Conservation (phyloP, 352 stramenopile genomes). For the Pythium insidiosum region DNA sequence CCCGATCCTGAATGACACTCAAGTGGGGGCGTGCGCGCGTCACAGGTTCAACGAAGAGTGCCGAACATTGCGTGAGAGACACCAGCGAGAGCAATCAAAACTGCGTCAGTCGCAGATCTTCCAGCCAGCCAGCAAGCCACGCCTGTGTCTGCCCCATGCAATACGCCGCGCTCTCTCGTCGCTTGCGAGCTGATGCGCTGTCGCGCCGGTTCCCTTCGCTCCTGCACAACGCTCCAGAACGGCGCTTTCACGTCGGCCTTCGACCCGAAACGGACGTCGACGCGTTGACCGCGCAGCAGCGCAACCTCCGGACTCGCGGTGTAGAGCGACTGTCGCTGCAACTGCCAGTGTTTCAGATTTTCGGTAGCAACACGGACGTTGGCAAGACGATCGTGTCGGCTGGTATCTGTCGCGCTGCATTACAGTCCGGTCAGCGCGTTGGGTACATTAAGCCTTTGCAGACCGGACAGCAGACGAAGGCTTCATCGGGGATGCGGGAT, state of each 20-base stretch:
- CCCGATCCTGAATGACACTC: too few species aligned
- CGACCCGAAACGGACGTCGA: conserved; percentile 21
- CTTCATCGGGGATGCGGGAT: conserved; percentile 80
- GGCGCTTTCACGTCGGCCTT: conserved; percentile 43
- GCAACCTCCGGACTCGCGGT: conserved; percentile 43
- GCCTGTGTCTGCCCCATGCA: too few species aligned
- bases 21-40: too few species aligned
- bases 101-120: too few species aligned
- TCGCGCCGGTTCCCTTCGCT: not conserved
- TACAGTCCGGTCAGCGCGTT: conserved; percentile 25
- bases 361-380: conserved; percentile 97
- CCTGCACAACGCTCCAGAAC: not conserved
- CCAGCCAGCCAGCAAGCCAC: too few species aligned
- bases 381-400: conserved; percentile 96
- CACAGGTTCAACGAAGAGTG: too few species aligned
- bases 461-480: conserved; percentile 78
- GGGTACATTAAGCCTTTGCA: conserved; percentile 97
- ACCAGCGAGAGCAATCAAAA: too few species aligned
- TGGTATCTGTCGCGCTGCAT: conserved; percentile 82
- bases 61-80: too few species aligned
- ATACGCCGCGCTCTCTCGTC: too few species aligned
- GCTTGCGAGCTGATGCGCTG: too few species aligned
- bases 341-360: conserved; percentile 86
- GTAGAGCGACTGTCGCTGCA: conserved; percentile 41
- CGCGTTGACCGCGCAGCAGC: conserved; percentile 32